phyloP scores from a whole-genome alignment of 257 asterid species.

The Solanum virginianum region DNA sequence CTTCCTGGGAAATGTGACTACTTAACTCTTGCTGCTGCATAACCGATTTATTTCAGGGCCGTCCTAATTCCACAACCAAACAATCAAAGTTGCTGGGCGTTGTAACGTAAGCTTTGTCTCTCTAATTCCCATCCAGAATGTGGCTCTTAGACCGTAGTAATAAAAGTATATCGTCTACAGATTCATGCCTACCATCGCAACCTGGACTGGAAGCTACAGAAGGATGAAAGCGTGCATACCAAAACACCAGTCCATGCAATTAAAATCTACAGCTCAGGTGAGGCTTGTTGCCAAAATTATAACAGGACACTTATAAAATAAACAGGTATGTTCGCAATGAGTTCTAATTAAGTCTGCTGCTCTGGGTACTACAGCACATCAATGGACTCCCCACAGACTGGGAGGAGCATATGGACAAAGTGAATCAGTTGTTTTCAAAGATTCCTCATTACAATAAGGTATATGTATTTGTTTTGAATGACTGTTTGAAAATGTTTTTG shows the following conservation, averaged over 20 bases:
- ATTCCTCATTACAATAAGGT: constrained; percentile 80
- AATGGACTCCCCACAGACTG: constrained; percentile 72
- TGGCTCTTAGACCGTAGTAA: neutral
- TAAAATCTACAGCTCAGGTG: constrained; percentile 71
- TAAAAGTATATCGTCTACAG: constrained; percentile 13
- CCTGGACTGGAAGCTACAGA: constrained; percentile 79
- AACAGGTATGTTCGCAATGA: neutral
- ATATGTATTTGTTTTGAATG: neutral
- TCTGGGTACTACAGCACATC: constrained; percentile 39
- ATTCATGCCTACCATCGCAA: constrained; percentile 55
- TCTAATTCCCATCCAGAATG: neutral
- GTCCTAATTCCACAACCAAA: constrained; percentile 26
- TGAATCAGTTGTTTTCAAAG: constrained; percentile 65
- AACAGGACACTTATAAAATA: neutral
- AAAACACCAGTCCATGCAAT: constrained; percentile 82
- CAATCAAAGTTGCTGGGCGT: constrained; percentile 53
- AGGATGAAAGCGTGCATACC: constrained; percentile 91
- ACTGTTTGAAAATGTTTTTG: neutral
- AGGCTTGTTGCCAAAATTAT: neutral
- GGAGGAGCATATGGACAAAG: constrained; percentile 57
- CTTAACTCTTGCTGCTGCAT: neutral
- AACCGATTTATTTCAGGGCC: constrained; percentile 35
- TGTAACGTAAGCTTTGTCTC: constrained; percentile 42
- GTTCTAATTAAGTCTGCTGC: neutral
- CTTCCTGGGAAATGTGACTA: neutral